Conservation (phyloP, 176 grass and related monocot genomes). For the Oryza punctata region DNA sequence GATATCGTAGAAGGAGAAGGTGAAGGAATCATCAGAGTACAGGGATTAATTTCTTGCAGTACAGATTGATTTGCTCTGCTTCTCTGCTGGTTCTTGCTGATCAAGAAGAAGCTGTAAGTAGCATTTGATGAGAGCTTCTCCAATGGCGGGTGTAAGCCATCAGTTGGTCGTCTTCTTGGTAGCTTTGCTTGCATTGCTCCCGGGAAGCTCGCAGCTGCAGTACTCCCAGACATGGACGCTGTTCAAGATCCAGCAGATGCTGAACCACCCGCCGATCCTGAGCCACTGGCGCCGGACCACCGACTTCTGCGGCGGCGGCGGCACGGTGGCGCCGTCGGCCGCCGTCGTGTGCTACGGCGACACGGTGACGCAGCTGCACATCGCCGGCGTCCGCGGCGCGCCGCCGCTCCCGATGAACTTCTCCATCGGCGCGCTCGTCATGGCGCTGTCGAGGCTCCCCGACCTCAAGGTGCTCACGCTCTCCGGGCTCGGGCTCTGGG, state of each 20-base stretch:
- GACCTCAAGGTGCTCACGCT: conserved; percentile 90
- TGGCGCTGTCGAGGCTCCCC: conserved; percentile 74
- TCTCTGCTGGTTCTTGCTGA: not conserved
- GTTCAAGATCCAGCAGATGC: conserved; percentile 74
- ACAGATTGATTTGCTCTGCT: conserved; percentile 4
- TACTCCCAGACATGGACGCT: conserved; percentile 77
- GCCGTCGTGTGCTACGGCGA: conserved; percentile 87
- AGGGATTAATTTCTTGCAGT: conserved; percentile 3
- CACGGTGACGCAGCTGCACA: conserved; percentile 87
- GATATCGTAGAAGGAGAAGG: conserved; percentile 11
- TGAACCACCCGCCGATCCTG: conserved; percentile 61
- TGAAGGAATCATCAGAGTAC: not conserved
- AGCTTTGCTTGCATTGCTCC: conserved; percentile 27
- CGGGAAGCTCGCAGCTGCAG: conserved; percentile 51
- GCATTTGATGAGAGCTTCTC: not conserved
- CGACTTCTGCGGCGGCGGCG: conserved; percentile 69
- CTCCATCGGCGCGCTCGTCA: conserved; percentile 69
- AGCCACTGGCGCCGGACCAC: conserved; percentile 72
- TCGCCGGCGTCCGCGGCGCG: conserved; percentile 47
- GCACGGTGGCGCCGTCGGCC: conserved; percentile 22
- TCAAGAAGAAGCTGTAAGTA: not conserved
- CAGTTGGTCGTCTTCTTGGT: conserved; percentile 30
- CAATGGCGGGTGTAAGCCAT: conserved; percentile 32
- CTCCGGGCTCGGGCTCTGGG: conserved; percentile 83
- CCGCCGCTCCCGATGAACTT: conserved; percentile 72